Percentiles rank a stretch among this genome's conserved stretches.
phyloP scores from a whole-genome alignment of 257 asterid species.

The Nicotiana attenuata region DNA sequence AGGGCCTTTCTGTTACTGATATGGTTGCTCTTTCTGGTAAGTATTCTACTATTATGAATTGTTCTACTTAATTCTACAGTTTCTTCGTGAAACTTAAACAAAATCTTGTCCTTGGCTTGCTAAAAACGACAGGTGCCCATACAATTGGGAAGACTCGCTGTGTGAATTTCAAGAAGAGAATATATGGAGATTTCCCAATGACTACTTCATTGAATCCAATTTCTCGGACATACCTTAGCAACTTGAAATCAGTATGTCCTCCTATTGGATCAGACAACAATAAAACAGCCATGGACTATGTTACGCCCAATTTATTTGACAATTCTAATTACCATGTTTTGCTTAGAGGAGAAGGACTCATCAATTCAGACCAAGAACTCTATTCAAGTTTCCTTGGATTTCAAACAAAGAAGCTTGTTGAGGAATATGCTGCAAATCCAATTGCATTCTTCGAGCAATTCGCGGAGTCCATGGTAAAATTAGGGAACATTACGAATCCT shows the following conservation, averaged over 20 bases:
- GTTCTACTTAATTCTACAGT: too few species aligned
- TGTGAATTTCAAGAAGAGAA: constrained; percentile 63
- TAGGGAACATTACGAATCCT: constrained; percentile 64
- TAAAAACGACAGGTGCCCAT: constrained; percentile 54
- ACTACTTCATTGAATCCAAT: constrained; percentile 40
- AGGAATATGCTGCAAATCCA: constrained; percentile 48
- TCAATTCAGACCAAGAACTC: constrained; percentile 70
- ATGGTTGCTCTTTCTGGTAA: constrained; percentile 39
- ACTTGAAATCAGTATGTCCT: constrained; percentile 53
- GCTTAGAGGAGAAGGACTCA: constrained; percentile 60
- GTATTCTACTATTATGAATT: too few species aligned
- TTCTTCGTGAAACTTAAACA: neutral
- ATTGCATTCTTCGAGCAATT: constrained; percentile 75
- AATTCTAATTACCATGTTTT: constrained; percentile 64
- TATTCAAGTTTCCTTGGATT: constrained; percentile 63
- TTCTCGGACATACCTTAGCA: constrained; percentile 38
- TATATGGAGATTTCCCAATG: constrained; percentile 50
- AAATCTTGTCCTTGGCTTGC: neutral
- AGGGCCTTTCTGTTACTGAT: constrained; percentile 74
- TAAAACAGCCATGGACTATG: constrained; percentile 67
- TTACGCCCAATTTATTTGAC: constrained; percentile 61
- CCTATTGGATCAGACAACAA: constrained; percentile 39
- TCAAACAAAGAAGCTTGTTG: constrained; percentile 54
- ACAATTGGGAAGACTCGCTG: constrained; percentile 88
- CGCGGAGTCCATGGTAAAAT: constrained; percentile 70